Evolutionary conservation across 768 basidiomycete species (phyloP).

Genomic region (Dendrothele bispora): DNA sequence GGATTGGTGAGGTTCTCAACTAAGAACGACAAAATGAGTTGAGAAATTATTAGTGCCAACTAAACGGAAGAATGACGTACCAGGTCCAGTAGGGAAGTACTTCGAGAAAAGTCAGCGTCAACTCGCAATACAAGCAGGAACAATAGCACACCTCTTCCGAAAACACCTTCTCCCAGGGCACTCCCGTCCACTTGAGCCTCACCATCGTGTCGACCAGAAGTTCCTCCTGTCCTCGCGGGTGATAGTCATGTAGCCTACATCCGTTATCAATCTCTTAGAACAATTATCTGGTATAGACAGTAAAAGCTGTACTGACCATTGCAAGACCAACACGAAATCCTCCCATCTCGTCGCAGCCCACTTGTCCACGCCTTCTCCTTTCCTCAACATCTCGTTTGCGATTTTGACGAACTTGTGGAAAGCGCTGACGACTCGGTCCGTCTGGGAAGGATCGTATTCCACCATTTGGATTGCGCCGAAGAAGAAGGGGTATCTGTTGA

Average conservation of each 20-base stretch:
- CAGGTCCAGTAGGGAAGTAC: conserved; percentile 7
- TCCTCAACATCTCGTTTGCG: conserved; percentile 52
- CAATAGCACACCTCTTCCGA: conserved; percentile 32
- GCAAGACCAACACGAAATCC: conserved; percentile 54
- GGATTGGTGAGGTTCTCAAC: conserved; percentile 10
- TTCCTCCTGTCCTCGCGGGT: conserved; percentile 48
- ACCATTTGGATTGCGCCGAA: conserved; percentile 58
- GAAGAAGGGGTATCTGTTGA: conserved; percentile 52
- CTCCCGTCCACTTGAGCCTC: conserved; percentile 49
- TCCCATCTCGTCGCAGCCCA: conserved; percentile 60
- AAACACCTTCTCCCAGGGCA: conserved; percentile 57
- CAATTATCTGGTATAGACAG: too few relatives aligned
- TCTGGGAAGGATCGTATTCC: conserved; percentile 43
- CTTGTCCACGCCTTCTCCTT: conserved; percentile 48
- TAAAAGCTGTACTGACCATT: conserved; percentile 38
- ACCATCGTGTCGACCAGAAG: conserved; percentile 55
- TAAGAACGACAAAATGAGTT: not conserved
- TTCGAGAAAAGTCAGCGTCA: not conserved
- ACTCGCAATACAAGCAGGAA: too few relatives aligned
- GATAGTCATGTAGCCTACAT: conserved; percentile 50
- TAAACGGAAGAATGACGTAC: not conserved
- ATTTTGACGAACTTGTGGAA: conserved; percentile 53
- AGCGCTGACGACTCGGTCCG: conserved; percentile 43
- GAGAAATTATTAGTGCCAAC: too few relatives aligned
- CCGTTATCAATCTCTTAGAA: not conserved